phyloP scores from a whole-genome alignment of 176 grass and related monocot genomes.

The Avena insularis region DNA sequence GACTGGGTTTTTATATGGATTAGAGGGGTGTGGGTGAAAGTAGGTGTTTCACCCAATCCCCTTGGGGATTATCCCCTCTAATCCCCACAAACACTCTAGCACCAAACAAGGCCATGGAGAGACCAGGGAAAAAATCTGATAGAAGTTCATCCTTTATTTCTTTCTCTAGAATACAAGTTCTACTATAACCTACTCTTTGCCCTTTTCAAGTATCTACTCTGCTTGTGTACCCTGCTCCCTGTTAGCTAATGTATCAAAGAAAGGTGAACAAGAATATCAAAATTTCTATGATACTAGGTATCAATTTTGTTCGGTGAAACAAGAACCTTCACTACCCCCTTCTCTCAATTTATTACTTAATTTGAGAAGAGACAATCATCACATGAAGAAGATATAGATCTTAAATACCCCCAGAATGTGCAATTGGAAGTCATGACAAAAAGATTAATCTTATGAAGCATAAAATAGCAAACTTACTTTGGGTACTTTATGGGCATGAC shows the following conservation, averaged over 20 bases:
- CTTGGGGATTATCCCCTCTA: no score
- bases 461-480: slow-evolving; percentile 68
- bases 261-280: background rate
- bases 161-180: background rate
- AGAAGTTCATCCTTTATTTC: background rate
- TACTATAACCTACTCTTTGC: background rate
- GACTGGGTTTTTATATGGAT: no score
- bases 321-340: background rate
- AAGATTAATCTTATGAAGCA: background rate
- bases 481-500: slow-evolving; percentile 99
- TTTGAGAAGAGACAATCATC: background rate
- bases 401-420: background rate
- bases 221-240: background rate
- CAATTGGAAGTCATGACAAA: background rate
- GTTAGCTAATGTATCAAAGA: slow-evolving; percentile 1
- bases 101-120: no score
- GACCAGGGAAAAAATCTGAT: background rate
- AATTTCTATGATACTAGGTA: background rate
- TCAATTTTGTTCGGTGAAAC: background rate
- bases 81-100: no score
- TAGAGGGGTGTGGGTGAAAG: no score
- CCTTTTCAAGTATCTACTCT: background rate
- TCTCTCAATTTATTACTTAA: slow-evolving; percentile 6
- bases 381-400: background rate
- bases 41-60: no score